Conservation (phyloP, 345 rosid species). For the Excoecaria agallocha region DNA sequence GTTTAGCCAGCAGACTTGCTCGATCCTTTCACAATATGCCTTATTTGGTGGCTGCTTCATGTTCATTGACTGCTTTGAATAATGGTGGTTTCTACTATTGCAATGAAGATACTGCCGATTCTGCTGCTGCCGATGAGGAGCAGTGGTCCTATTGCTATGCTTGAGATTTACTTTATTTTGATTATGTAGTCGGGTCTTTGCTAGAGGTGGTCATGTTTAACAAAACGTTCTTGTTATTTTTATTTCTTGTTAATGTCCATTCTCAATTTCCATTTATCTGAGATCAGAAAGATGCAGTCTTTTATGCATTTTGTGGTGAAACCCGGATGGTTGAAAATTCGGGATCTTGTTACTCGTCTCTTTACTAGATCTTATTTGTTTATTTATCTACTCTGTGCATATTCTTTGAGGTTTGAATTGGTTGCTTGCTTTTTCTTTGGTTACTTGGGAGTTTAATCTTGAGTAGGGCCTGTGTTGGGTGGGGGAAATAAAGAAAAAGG, state of each 20-base stretch:
- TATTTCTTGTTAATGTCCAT: neutral
- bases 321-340: conserved; percentile 38
- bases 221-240: neutral
- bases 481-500: neutral
- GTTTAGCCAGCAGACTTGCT: conserved; percentile 58
- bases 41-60: conserved; percentile 62
- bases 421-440: conserved; percentile 6
- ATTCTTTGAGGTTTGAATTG: neutral
- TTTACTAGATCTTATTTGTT: conserved; percentile 1
- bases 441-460: conserved; percentile 12
- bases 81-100: conserved; percentile 60
- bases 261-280: neutral
- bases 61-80: conserved; percentile 61
- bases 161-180: conserved; percentile 27
- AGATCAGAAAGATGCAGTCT: conserved; percentile 25
- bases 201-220: conserved; percentile 18
- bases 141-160: conserved; percentile 73
- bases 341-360: conserved; percentile 34
- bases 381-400: neutral
- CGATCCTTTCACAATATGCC: conserved; percentile 83
- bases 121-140: conserved; percentile 51
- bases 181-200: conserved; percentile 6
- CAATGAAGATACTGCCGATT: conserved; percentile 43
- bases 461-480: conserved; percentile 31
- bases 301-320: conserved; percentile 27